Base-by-base conservation (phyloP, 768 basidiomycete species). In the Dendrothele bispora region DNA sequence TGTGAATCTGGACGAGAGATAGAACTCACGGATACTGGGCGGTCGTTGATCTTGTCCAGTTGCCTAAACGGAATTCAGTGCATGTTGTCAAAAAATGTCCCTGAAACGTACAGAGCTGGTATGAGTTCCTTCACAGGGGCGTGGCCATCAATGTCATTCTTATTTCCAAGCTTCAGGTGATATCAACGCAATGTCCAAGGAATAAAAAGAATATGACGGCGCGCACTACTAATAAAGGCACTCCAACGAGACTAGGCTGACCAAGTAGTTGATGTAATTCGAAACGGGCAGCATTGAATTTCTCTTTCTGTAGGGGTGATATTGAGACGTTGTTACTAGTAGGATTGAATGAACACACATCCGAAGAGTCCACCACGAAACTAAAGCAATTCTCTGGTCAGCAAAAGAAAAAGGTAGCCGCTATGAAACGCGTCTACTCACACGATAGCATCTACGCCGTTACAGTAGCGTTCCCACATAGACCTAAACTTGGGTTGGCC, bases 381-480 rank as follows among this genome's bases (percentile, higher is more conserved):
- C 93, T 95, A 58, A 24, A 27, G 25, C 32, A 25, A 18, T 5
- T 25, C 15, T 11, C 26, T 12, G 6, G 12, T 25, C 15, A 25
- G 11, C 2, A 15, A n/a, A n/a, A n/a, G n/a, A n/a, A n/a, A n/a
- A n/a, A n/a, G n/a, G n/a, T n/a, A n/a, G 8, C 24, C 34, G 12
- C 12, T 3, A 14, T 36, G 15, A 18, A 25, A 59, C 41, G 56
- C 42, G 11, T 15, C 27, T 20, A 25, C 25, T 35, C 64, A 95
- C 91, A 95, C 80, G 28, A 97, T 84, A 21, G 94, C 94, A 61
- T 95, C 91, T 1, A 91, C 91, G 7, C 93, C 94, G 52, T 86
- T 81, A 66, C 92, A 94, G 65, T 95, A 97, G 36, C 94, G 76
- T 65, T 94, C 91, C 91, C 91, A 97, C 86, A 95, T 93, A 28